phyloP scores from a whole-genome alignment of 2,329 filamentous ascomycete species.

The Claviceps monticola region DNA sequence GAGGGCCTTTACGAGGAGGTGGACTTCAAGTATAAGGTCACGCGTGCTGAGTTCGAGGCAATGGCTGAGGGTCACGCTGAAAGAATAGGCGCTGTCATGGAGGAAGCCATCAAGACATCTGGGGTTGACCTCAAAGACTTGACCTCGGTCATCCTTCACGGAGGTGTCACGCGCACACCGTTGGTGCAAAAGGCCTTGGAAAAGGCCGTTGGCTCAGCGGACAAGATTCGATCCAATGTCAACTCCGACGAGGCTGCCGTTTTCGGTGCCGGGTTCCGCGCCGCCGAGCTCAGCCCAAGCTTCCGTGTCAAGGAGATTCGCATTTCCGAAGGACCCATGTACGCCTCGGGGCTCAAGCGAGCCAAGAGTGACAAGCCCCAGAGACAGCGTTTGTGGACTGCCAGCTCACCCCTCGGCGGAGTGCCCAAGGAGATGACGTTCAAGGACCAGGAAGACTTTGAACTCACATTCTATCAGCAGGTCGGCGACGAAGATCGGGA shows the following conservation, averaged over 20 bases:
- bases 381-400: constrained; percentile 71
- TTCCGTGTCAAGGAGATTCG: constrained; percentile 98
- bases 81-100: constrained; percentile 55
- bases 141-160: constrained; percentile 85
- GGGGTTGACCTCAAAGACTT: constrained; percentile 62
- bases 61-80: constrained; percentile 54
- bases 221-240: constrained; percentile 83
- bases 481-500: constrained; percentile 44
- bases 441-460: constrained; percentile 69
- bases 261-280: constrained; percentile 90
- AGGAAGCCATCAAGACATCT: constrained; percentile 60
- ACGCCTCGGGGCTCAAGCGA: constrained; percentile 65
- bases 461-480: constrained; percentile 66
- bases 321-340: constrained; percentile 61
- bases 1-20: constrained; percentile 85
- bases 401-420: constrained; percentile 59
- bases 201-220: constrained; percentile 51
- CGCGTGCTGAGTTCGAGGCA: constrained; percentile 66
- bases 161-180: constrained; percentile 77
- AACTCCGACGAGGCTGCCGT: constrained; percentile 95
- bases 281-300: constrained; percentile 78
- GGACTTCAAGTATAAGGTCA: constrained; percentile 85
- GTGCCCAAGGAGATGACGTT: constrained; percentile 75
- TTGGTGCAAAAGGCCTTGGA: constrained; percentile 89
- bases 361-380: constrained; percentile 51